Evolutionary conservation across 495 filamentous ascomycete genomes (phyloP).

Genomic region (Recurvomyces mirabilis): DNA sequence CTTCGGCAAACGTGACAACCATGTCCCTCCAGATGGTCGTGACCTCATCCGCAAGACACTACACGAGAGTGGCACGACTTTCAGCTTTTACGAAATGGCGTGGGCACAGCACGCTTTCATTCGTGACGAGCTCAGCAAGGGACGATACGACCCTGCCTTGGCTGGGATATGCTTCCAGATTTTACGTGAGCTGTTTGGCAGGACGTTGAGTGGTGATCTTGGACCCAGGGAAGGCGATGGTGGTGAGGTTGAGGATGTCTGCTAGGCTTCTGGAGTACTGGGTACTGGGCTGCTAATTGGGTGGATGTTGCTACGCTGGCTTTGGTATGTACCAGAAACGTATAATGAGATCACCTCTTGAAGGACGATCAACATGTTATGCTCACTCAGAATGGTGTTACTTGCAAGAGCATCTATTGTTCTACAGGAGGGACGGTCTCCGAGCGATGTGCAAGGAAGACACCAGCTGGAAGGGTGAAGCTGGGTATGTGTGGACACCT

Average conservation of each 20-base stretch:
- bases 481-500: too few species aligned
- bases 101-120: conserved; percentile 96
- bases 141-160: conserved; percentile 80
- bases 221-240: conserved; percentile 40
- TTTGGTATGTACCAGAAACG: too few species aligned
- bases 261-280: too few species aligned
- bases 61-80: conserved; percentile 59
- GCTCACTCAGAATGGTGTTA: too few species aligned
- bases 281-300: too few species aligned
- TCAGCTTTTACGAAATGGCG: conserved; percentile 79
- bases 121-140: conserved; percentile 88
- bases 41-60: conserved; percentile 79
- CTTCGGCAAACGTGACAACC: conserved; percentile 79
- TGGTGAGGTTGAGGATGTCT: conserved; percentile 36
- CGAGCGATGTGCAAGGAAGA: too few species aligned
- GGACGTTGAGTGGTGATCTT: conserved; percentile 66
- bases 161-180: conserved; percentile 87
- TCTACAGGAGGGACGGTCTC: too few species aligned
- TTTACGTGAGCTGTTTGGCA: conserved; percentile 71
- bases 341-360: too few species aligned
- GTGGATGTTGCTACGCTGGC: too few species aligned
- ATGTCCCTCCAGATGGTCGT: conserved; percentile 74
- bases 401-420: too few species aligned
- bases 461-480: too few species aligned
- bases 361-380: too few species aligned